phyloP scores from a whole-genome alignment of 176 grass and related monocot species.

The Aegilops bicornis region DNA sequence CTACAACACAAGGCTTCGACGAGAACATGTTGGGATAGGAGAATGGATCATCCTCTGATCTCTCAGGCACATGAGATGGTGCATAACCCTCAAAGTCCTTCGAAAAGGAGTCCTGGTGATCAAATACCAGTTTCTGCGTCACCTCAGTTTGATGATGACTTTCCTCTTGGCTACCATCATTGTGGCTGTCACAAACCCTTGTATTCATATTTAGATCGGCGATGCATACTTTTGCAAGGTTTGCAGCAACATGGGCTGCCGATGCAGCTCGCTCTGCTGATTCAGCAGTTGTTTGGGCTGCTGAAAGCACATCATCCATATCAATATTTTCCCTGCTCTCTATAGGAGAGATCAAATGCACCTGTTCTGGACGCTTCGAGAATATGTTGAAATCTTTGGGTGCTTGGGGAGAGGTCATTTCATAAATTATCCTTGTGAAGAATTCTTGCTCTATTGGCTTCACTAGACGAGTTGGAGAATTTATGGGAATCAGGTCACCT shows the following conservation, averaged over 20 bases:
- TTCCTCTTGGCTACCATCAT: constrained; percentile 24
- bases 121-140: constrained; percentile 46
- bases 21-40: constrained; percentile 89
- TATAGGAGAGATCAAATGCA: not conserved
- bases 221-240: constrained; percentile 69
- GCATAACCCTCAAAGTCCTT: constrained; percentile 15
- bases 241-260: constrained; percentile 73
- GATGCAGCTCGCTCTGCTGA: constrained; percentile 67
- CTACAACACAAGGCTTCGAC: constrained; percentile 40
- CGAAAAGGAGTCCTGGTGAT: constrained; percentile 69
- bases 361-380: constrained; percentile 30
- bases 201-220: constrained; percentile 57
- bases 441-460: constrained; percentile 46
- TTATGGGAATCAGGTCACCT: constrained; percentile 20
- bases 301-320: constrained; percentile 75
- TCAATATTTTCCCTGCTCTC: constrained; percentile 40
- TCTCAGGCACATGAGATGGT: constrained; percentile 56
- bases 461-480: not conserved
- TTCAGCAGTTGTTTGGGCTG: constrained; percentile 72
- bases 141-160: constrained; percentile 25
- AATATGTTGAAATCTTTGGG: constrained; percentile 31
- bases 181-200: constrained; percentile 22
- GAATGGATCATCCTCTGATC: constrained; percentile 74
- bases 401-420: constrained; percentile 33
- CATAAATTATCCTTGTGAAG: constrained; percentile 38